Base-by-base conservation (phyloP, 305 asterid genomes). In the Plantago lanceolata region DNA sequence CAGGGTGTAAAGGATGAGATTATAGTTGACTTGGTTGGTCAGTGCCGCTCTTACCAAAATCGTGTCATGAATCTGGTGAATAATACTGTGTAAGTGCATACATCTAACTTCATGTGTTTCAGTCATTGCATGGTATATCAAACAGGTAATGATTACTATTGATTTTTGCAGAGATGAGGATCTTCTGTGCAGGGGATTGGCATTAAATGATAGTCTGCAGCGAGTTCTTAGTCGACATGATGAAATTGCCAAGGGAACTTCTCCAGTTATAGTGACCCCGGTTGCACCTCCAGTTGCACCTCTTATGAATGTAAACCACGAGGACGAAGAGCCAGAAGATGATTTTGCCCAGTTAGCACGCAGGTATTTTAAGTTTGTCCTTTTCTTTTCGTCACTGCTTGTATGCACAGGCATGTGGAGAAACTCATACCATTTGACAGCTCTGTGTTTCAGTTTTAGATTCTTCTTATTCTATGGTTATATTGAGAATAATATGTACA, bases 61-160 rank as follows among this genome's bases (percentile, higher is more conserved):
- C 94, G 94, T 15, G 96, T 89, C 74, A 87, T 82, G 84, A 59
- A 78, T 76, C 98, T 93, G 49, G 96, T 93, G 76, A 93, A 89
- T 71, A 85, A 78, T 74, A 85, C 98, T 63, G 69, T 16, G 98
- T 93, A 87, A 82, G 95, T 43, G 66, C 28, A 24, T 58, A 66
- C 44, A 19, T 0, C 54, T 2, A 31, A 9, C 48, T 63, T 75
- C 35, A 57, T 21, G 3, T 33, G 19, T 63, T 51, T 21, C 26
- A 12, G 33, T 57, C 45, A 5, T 67, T 51, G 59, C 33, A 21
- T 44, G 21, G 37, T 48, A 40, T 54, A 70, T 48, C 40, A 59
- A 65, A 58, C 56, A 43, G 59, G 14, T 45, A 47, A 20, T 44
- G 64, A 54, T 59, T 61, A 45, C 31, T 26, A 19, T 67, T 64